Evolutionary conservation across 306 rosid species (phyloP).

Genomic region (Inga oerstediana): DNA sequence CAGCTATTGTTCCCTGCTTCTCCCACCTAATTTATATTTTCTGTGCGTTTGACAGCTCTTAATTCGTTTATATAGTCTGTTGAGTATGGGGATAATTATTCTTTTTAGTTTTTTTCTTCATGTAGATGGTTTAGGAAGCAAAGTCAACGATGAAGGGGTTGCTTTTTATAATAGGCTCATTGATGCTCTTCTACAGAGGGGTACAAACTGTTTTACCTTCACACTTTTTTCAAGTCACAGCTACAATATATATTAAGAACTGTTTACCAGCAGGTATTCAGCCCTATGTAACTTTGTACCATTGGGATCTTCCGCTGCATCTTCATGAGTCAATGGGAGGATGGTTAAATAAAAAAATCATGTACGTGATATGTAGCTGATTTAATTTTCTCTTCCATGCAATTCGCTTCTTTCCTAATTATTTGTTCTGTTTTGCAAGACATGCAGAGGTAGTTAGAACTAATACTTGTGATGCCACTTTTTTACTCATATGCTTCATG

Average conservation of each 20-base stretch:
- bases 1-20: not conserved
- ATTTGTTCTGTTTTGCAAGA: not conserved
- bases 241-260: constrained; percentile 26
- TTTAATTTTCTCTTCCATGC: constrained; percentile 17
- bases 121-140: constrained; percentile 93
- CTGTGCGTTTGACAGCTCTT: not conserved
- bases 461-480: not conserved
- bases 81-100: constrained; percentile 19
- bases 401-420: constrained; percentile 1
- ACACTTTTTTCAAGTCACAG: constrained; percentile 13
- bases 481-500: not conserved
- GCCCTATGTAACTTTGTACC: constrained; percentile 87
- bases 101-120: constrained; percentile 13
- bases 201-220: constrained; percentile 43
- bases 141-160: constrained; percentile 81
- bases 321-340: constrained; percentile 87
- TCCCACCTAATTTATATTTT: not conserved
- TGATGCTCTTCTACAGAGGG: constrained; percentile 82
- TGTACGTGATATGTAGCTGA: constrained; percentile 53
- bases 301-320: constrained; percentile 97
- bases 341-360: constrained; percentile 78
- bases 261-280: constrained; percentile 67
- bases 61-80: not conserved
- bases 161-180: constrained; percentile 76
- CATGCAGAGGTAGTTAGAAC: not conserved